Base-by-base conservation (phyloP, 129 eudicot species). In the Artemisia argyi region DNA sequence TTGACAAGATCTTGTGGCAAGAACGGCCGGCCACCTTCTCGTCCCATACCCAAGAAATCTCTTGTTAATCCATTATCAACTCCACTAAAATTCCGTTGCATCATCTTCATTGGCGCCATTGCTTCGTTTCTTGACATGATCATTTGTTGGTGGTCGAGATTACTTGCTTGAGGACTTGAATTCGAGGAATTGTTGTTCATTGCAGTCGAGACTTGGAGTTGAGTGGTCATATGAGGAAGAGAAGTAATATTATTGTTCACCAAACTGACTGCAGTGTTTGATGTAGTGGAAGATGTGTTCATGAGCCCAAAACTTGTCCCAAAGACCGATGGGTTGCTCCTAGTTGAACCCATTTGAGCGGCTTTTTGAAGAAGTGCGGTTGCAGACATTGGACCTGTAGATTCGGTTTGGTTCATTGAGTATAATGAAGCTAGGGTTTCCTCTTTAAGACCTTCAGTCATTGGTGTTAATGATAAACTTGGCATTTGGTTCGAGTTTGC, bases 291-390 rank as follows among this genome's bases (percentile, higher is more conserved):
- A 6, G 86, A 53, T 0, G 91, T 80, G 61, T 65, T 80, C 93
- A 89, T 88, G 39, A 85, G 83, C 56, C 96, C 97, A 11, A 92
- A 76, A 62, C 82, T 86, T 30, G 86, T 74, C 15, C 91, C 91
- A 22, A 83, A 82, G 58, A 87, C 56, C 0, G 88, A 58, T n/a
- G 90, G 86, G 65, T 79, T 87, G 75, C 96, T 90, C 0, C 87
- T 73, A 0, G 97, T 85, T 0, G 98, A 89, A 15, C 98, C 98
- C 88, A 93, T 85, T 61, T 93, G 98, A 50, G 98, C 98, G 0
- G 98, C 98, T 72, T 87, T 93, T 44, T 93, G 98, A 11, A 93
- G 89, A 2, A 93, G 92, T 2, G 97, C 97, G 16, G 98, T 93
- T 8, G 98, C 98, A 0, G 98, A 93, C 98, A 89, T 91, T 12